Conservation (phyloP, 306 rosid genomes). For the Trifolium pratense region DNA sequence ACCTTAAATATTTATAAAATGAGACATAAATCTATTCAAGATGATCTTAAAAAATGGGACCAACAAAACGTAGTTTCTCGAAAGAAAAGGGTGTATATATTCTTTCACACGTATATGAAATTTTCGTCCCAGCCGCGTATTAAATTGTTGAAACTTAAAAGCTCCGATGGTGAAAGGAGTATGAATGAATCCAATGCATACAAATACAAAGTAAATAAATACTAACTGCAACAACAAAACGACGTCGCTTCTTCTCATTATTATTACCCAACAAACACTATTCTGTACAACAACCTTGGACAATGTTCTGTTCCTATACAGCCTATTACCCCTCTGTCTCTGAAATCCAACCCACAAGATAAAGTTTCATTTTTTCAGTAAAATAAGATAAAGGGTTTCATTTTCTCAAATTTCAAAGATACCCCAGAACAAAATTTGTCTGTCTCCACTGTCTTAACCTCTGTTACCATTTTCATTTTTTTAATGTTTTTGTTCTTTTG, state of each 20-base stretch:
- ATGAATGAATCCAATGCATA: too few relatives aligned
- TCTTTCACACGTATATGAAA: not conserved
- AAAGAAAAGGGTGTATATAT: too few relatives aligned
- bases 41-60: too few relatives aligned
- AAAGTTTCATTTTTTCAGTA: constrained; percentile 44
- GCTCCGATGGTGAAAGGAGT: too few relatives aligned
- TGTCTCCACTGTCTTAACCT: constrained; percentile 49
- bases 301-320: not conserved
- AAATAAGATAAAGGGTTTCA: constrained; percentile 40
- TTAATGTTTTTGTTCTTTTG: constrained; percentile 17
- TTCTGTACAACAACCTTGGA: constrained; percentile 47
- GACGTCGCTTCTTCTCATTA: not conserved
- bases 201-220: too few relatives aligned
- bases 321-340: not conserved
- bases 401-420: constrained; percentile 39
- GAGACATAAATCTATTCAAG: too few relatives aligned
- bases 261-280: not conserved
- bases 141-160: not conserved
- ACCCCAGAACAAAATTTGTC: constrained; percentile 48
- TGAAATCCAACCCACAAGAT: not conserved
- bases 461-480: not conserved
- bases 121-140: not conserved
- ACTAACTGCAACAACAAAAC: not conserved
- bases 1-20: too few relatives aligned
- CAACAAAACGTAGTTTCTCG: too few relatives aligned